A percentile compares a stretch with the other conserved stretches of the same genome.
phyloP scores from a whole-genome alignment of 805 yeast species.

The Hanseniaspora lachancei region DNA sequence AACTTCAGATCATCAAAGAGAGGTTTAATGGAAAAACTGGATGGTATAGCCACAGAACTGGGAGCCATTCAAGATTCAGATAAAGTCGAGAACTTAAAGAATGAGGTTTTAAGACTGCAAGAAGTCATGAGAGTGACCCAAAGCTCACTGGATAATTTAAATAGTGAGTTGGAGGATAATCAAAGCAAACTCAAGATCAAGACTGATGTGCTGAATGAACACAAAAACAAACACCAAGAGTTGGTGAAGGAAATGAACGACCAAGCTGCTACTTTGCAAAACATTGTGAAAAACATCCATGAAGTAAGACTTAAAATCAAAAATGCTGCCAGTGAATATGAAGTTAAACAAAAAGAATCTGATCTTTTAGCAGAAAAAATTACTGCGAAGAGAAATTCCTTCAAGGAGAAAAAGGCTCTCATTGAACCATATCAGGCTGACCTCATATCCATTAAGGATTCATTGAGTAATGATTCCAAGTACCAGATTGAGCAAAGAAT shows the following conservation, averaged over 20 bases:
- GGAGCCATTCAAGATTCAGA: conserved; percentile 25
- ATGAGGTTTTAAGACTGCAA: conserved; percentile 20
- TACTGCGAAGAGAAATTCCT: neutral
- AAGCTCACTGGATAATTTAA: conserved; percentile 21
- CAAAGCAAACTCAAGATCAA: conserved; percentile 18
- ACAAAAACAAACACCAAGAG: conserved; percentile 13
- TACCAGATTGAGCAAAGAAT: conserved; percentile 4
- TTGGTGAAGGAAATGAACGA: conserved; percentile 12
- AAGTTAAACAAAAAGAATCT: neutral
- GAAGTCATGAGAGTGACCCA: conserved; percentile 20
- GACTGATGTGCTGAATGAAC: conserved; percentile 16
- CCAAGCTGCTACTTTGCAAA: neutral
- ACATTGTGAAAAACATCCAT: neutral
- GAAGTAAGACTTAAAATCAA: neutral
- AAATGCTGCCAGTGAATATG: neutral
- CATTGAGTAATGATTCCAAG: conserved; percentile 13
- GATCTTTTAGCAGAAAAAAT: neutral
- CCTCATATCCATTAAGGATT: neutral
- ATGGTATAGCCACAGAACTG: conserved; percentile 19
- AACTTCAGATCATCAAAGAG: conserved; percentile 21
- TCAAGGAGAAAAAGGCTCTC: neutral
- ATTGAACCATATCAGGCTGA: neutral
- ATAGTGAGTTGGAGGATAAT: conserved; percentile 18
- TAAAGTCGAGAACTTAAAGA: conserved; percentile 17
- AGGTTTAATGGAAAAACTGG: conserved; percentile 22